A percentile compares a stretch with the other conserved stretches of the same genome.
Evolutionary conservation across 1,284 basidiomycete genomes (phyloP).

Genomic region (Cutaneotrichosporon sp.): DNA sequence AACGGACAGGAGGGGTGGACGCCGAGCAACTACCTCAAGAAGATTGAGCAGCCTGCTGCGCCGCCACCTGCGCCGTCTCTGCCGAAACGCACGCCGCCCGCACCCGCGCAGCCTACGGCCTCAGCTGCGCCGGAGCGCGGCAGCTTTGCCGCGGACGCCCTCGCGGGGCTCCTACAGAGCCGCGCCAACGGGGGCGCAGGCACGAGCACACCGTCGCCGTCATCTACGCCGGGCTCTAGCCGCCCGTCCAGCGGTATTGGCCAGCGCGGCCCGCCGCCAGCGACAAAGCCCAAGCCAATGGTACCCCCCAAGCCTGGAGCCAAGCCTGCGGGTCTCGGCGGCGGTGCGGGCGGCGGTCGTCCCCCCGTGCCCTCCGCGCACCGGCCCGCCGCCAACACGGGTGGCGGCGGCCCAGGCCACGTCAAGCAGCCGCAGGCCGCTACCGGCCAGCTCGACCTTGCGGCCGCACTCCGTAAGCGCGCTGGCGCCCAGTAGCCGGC

Average conservation of each 20-base stretch:
- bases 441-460: conserved; percentile 70
- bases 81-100: conserved; percentile 45
- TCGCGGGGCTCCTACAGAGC: conserved; percentile 20
- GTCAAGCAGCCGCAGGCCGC: conserved; percentile 49
- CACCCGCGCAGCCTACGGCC: neutral
- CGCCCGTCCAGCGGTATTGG: conserved; percentile 51
- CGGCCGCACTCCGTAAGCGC: conserved; percentile 52
- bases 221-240: conserved; percentile 54
- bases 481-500: conserved; percentile 1
- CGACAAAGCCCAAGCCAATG: conserved; percentile 50
- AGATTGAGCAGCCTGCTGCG: conserved; percentile 56
- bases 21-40: conserved; percentile 86
- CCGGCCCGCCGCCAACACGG: conserved; percentile 23
- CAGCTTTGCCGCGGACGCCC: conserved; percentile 32
- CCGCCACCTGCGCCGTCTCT: conserved; percentile 65
- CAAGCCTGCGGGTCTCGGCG: conserved; percentile 25
- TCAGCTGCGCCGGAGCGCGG: neutral
- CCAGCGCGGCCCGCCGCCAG: conserved; percentile 40
- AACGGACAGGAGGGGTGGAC: conserved; percentile 84
- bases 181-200: conserved; percentile 19
- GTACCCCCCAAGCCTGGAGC: conserved; percentile 49
- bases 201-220: conserved; percentile 25
- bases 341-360: conserved; percentile 20
- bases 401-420: conserved; percentile 29
- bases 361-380: conserved; percentile 38